A percentile compares a stretch with the other conserved stretches of the same genome.
These are phyloP conservation scores for Diaporthe humulicola DNA, from an alignment of 2,329 filamentous ascomycete genomes.

Conservation along the genomic window DNA sequence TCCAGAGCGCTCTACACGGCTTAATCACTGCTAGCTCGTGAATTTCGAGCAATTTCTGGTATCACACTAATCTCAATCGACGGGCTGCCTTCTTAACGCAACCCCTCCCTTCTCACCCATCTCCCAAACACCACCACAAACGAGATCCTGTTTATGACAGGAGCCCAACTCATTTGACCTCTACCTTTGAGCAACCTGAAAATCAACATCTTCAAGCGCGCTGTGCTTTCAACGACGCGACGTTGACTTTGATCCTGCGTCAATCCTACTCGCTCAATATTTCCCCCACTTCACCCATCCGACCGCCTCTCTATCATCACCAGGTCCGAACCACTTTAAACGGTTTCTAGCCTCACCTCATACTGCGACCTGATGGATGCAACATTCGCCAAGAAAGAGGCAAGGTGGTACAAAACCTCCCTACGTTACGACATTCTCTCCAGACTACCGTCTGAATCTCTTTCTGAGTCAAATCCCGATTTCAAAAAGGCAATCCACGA, in stretches of 20 bases:
- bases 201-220: background rate
- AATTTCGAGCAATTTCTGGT: background rate
- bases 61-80: constrained; percentile 1
- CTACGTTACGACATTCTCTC: constrained; percentile 15
- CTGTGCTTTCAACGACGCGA: background rate
- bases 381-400: constrained; percentile 30
- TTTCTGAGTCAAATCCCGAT: background rate
- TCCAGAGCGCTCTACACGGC: background rate
- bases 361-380: background rate
- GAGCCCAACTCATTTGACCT: background rate
- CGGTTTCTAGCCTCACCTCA: background rate
- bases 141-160: background rate
- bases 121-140: background rate
- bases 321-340: background rate
- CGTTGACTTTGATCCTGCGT: background rate
- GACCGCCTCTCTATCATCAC: constrained; percentile 9
- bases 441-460: background rate
- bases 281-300: background rate
- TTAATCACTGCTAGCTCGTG: background rate
- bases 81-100: constrained; percentile 11
- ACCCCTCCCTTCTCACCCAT: background rate
- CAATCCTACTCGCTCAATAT: background rate
- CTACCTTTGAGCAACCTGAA: background rate
- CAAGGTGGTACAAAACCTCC: constrained; percentile 20
- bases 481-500: background rate